These are phyloP conservation scores for Ailanthus altissimus DNA, from an alignment of 345 rosid species.

Conservation along the genomic window DNA sequence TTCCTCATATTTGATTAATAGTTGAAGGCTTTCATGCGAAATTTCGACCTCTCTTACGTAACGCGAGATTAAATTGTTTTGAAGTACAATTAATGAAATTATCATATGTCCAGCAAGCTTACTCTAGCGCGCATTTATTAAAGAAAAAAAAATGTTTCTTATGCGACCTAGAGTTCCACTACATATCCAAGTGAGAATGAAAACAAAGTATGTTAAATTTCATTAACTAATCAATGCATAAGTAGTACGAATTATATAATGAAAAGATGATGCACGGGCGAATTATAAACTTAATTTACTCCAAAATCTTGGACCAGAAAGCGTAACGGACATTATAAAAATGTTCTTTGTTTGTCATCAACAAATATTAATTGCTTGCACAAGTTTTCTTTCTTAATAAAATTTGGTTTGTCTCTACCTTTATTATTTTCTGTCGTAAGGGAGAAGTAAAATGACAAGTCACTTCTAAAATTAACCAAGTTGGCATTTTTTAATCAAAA, in stretches of 20 bases:
- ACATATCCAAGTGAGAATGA: not conserved
- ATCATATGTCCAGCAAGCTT: not conserved
- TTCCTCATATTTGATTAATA: not conserved
- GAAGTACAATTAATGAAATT: not conserved
- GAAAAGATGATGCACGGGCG: not conserved
- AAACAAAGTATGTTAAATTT: not conserved
- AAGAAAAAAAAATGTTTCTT: not conserved
- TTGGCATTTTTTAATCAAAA: not conserved
- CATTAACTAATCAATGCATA: not conserved
- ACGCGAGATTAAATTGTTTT: not conserved
- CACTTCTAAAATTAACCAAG: not conserved
- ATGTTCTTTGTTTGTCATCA: not conserved
- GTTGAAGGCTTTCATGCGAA: not conserved
- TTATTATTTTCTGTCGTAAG: not conserved
- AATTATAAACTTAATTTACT: not conserved
- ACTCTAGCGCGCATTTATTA: not conserved
- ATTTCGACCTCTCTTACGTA: not conserved
- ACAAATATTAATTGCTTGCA: not conserved
- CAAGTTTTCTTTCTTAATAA: no score
- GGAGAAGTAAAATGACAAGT: not conserved
- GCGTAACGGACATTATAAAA: no score
- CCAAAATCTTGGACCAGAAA: not conserved
- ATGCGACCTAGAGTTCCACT: not conserved
- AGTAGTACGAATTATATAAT: not conserved
- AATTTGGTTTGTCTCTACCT: not conserved